Conservation (phyloP, 1,284 basidiomycete species). For the Heliocybe sulcata region DNA sequence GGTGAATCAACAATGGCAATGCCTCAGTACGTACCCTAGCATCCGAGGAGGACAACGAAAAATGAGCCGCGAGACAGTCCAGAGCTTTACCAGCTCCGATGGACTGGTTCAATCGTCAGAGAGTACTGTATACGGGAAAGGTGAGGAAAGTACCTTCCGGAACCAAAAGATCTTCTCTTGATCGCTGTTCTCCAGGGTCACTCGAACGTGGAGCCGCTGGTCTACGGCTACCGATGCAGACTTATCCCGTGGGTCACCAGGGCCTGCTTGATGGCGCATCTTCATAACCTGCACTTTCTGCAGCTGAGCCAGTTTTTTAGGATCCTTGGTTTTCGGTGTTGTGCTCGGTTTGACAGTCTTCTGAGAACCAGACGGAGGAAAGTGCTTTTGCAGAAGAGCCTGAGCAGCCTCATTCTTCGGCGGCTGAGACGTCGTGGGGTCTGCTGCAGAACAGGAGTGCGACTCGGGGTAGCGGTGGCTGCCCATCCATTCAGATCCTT, state of each 20-base stretch:
- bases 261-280: conserved; percentile 59
- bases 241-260: conserved; percentile 53
- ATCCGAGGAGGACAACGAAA: conserved; percentile 14
- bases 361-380: conserved; percentile 25
- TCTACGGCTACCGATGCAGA: conserved; percentile 34
- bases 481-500: conserved; percentile 8
- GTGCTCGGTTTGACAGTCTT: conserved; percentile 10
- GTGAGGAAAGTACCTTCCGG: conserved; percentile 42
- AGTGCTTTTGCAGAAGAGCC: conserved; percentile 47
- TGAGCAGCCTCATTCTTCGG: conserved; percentile 42
- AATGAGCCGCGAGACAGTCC: conserved; percentile 26
- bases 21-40: conserved; percentile 8
- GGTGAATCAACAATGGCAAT: too few relatives aligned
- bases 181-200: conserved; percentile 23
- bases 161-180: conserved; percentile 56
- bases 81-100: conserved; percentile 27
- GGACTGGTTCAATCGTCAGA: conserved; percentile 16
- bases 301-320: conserved; percentile 45
- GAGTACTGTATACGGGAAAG: background rate
- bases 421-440: conserved; percentile 8
- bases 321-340: conserved; percentile 31
- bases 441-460: conserved; percentile 37
- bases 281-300: conserved; percentile 62
- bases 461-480: conserved; percentile 57
- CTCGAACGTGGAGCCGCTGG: conserved; percentile 51